Percentiles rank a stretch among this genome's conserved stretches.
phyloP scores from a whole-genome alignment of 2,329 filamentous ascomycete genomes.

The Talaromyces albobiverticillius region DNA sequence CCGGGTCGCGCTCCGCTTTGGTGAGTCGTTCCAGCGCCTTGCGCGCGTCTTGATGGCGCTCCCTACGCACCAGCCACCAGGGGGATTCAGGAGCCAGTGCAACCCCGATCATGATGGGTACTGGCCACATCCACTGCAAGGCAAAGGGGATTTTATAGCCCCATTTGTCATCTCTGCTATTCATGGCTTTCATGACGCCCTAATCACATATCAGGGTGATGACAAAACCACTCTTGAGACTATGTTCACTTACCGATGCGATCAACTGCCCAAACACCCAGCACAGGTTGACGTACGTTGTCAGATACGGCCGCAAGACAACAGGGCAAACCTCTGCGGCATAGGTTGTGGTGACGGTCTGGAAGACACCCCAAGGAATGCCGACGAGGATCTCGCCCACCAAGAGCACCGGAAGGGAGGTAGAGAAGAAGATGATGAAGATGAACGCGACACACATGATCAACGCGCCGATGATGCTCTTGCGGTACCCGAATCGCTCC shows the following conservation, averaged over 20 bases:
- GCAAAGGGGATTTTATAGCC: constrained; percentile 34
- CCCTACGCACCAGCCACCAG: constrained; percentile 40
- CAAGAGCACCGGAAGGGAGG: constrained; percentile 37
- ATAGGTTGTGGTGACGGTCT: constrained; percentile 34
- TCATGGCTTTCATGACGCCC: constrained; percentile 5
- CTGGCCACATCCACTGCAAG: constrained; percentile 35
- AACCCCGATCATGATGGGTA: constrained; percentile 21
- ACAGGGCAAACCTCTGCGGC: constrained; percentile 37
- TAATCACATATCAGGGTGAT: too few relatives aligned
- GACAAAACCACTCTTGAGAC: too few relatives aligned
- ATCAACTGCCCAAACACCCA: constrained; percentile 42
- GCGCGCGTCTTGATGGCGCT: constrained; percentile 31
- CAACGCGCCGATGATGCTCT: constrained; percentile 48
- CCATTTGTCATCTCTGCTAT: constrained; percentile 40
- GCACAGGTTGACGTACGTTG: constrained; percentile 37
- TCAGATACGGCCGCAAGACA: constrained; percentile 30
- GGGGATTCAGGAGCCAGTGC: constrained; percentile 33
- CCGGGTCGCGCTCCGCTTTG: constrained; percentile 18
- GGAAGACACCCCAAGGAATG: constrained; percentile 37
- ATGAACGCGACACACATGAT: constrained; percentile 46
- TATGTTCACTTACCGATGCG: constrained; percentile 18
- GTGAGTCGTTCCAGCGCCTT: constrained; percentile 32
- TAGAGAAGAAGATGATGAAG: constrained; percentile 47
- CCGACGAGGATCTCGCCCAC: constrained; percentile 38
- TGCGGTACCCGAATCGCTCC: constrained; percentile 52